phyloP scores from a whole-genome alignment of 176 grass and related monocot species.

The Triticum turgidum region DNA sequence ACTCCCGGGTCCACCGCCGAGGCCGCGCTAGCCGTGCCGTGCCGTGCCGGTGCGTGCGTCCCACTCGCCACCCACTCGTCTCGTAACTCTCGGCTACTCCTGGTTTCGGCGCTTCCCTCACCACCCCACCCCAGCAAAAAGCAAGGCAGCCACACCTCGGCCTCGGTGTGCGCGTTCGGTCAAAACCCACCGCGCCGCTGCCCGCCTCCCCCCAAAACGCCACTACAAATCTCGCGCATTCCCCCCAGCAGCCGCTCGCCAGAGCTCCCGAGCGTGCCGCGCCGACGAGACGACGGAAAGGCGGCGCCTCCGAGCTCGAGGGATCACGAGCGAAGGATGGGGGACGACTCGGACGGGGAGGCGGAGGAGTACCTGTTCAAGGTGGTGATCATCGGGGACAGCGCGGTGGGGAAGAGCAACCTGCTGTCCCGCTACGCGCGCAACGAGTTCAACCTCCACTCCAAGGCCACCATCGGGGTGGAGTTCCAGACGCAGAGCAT shows the following conservation, averaged over 20 bases:
- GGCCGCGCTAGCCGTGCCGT: not conserved
- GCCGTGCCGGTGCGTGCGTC: constrained; percentile 17
- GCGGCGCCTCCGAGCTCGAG: not conserved
- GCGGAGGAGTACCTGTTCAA: constrained; percentile 76
- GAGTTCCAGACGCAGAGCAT: constrained; percentile 76
- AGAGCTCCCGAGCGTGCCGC: not conserved
- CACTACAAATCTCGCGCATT: constrained; percentile 30
- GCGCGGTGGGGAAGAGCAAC: constrained; percentile 66
- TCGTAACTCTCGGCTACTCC: not conserved
- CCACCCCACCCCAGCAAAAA: not conserved
- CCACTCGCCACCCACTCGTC: constrained; percentile 29
- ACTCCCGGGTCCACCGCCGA: not conserved
- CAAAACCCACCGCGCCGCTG: constrained; percentile 33
- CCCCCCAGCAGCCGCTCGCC: not conserved
- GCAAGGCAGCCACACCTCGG: not conserved
- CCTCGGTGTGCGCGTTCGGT: constrained; percentile 14
- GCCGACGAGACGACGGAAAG: not conserved
- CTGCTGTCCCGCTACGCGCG: constrained; percentile 62
- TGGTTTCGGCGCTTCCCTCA: not conserved
- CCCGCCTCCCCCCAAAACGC: not conserved
- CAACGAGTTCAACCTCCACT: constrained; percentile 71
- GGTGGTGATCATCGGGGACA: constrained; percentile 74
- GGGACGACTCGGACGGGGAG: constrained; percentile 56
- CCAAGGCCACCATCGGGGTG: constrained; percentile 74
- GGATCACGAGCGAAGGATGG: not conserved